phyloP scores from a whole-genome alignment of 805 yeast species.

The Limtongozyma cylindracea region DNA sequence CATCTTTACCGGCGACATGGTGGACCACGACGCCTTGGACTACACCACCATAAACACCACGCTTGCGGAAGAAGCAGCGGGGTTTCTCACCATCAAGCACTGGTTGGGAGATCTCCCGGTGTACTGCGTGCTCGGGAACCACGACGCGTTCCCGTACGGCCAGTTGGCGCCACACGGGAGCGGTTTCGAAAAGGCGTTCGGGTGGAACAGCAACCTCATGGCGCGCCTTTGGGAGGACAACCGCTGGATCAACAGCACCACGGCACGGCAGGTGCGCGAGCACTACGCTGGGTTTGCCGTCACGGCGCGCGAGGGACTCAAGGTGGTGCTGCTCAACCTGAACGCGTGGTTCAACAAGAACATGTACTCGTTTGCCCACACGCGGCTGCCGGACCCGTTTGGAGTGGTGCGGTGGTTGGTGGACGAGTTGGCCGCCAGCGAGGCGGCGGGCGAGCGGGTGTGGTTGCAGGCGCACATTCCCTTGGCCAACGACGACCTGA shows the following conservation, averaged over 20 bases:
- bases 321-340: conserved; percentile 36
- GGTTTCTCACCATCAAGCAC: conserved; percentile 33
- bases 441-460: conserved; percentile 30
- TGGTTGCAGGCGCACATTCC: conserved; percentile 59
- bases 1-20: conserved; percentile 50
- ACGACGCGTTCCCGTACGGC: conserved; percentile 51
- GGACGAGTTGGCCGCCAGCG: conserved; percentile 33
- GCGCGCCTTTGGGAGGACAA: conserved; percentile 11
- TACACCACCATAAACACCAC: too few relatives aligned
- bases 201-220: conserved; percentile 13
- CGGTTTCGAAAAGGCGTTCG: too few relatives aligned
- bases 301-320: conserved; percentile 27
- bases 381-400: conserved; percentile 28
- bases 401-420: conserved; percentile 38
- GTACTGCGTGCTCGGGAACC: conserved; percentile 41
- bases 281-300: conserved; percentile 42
- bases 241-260: conserved; percentile 10
- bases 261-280: conserved; percentile 6
- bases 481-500: conserved; percentile 21
- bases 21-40: conserved; percentile 52
- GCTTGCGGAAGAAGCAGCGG: conserved; percentile 44
- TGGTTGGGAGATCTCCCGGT: conserved; percentile 26
- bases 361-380: conserved; percentile 21
- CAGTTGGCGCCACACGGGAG: conserved; percentile 24
- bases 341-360: conserved; percentile 45